These are phyloP conservation scores for Ettlia oleoabundans DNA, from an alignment of 139 green algal species.

Conservation along the genomic window DNA sequence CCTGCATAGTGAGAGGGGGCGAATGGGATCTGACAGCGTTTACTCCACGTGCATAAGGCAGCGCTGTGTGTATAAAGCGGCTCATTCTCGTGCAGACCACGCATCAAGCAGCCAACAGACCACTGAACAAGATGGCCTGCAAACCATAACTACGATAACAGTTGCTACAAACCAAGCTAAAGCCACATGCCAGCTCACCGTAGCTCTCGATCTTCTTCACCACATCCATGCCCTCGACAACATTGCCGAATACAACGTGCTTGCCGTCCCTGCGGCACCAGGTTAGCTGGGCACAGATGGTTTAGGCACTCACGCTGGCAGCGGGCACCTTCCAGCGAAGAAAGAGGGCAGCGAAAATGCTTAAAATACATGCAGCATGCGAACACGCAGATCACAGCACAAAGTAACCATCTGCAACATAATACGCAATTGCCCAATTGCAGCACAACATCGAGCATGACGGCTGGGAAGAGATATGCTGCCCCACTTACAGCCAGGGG, in stretches of 20 bases:
- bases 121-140: not conserved
- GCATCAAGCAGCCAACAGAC: not conserved
- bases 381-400: too few species aligned
- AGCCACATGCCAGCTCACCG: slow-evolving; percentile 27
- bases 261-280: slow-evolving; percentile 64
- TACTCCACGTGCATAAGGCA: too few species aligned
- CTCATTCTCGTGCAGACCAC: too few species aligned
- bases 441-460: too few species aligned
- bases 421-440: too few species aligned
- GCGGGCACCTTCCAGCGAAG: too few species aligned
- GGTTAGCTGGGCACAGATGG: not conserved
- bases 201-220: slow-evolving; percentile 79
- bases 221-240: slow-evolving; percentile 84
- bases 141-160: not conserved
- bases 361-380: too few species aligned
- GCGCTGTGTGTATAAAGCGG: too few species aligned
- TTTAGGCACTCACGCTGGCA: not conserved
- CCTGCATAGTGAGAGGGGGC: slow-evolving; percentile 24
- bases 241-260: slow-evolving; percentile 91
- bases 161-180: not conserved
- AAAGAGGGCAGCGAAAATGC: too few species aligned
- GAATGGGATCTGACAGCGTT: not conserved
- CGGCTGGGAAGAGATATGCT: too few species aligned
- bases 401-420: too few species aligned
- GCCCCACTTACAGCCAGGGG: slow-evolving; percentile 68